Percentiles rank a stretch among this genome's conserved stretches.
Conservation (phyloP, 768 basidiomycete genomes). For the Polyporus arcularius region DNA sequence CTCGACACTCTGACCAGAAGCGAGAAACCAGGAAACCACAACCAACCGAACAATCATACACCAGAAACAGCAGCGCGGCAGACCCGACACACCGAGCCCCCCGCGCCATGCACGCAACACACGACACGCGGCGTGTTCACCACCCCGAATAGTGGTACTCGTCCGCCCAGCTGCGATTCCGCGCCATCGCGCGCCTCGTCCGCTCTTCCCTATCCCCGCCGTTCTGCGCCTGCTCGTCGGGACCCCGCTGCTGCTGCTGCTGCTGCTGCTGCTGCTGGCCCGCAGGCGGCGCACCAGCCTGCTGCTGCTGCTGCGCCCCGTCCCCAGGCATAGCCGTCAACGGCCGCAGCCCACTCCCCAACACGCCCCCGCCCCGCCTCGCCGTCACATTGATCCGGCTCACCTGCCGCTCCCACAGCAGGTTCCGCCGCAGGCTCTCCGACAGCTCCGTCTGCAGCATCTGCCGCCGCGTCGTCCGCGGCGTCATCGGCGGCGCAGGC, state of each 20-base stretch:
- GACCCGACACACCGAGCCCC: background rate
- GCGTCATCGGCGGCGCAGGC: constrained; percentile 68
- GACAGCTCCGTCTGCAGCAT: constrained; percentile 87
- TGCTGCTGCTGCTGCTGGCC: constrained; percentile 31
- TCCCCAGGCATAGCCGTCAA: constrained; percentile 32
- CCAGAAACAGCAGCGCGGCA: background rate
- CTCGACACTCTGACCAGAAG: constrained; percentile 1
- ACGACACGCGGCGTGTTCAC: constrained; percentile 35
- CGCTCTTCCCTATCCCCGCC: constrained; percentile 43
- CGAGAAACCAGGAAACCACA: constrained; percentile 5
- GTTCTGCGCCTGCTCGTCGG: constrained; percentile 33
- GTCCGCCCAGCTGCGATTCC: constrained; percentile 69
- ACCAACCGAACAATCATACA: background rate
- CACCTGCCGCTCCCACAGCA: constrained; percentile 80
- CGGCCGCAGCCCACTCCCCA: constrained; percentile 36
- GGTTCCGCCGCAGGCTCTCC: constrained; percentile 77
- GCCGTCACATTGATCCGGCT: constrained; percentile 50
- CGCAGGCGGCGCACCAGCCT: constrained; percentile 38
- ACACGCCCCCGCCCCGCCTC: constrained; percentile 26
- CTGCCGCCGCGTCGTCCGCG: constrained; percentile 78
- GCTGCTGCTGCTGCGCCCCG: constrained; percentile 20
- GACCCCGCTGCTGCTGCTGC: constrained; percentile 26
- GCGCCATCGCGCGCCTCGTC: constrained; percentile 46
- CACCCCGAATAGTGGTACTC: constrained; percentile 69
- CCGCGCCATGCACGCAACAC: too few species aligned